Evolutionary conservation across 2,329 filamentous ascomycete species (phyloP), one percentile per base, ranked within the genome.

Genomic region (Monosporascus sp.): DNA sequence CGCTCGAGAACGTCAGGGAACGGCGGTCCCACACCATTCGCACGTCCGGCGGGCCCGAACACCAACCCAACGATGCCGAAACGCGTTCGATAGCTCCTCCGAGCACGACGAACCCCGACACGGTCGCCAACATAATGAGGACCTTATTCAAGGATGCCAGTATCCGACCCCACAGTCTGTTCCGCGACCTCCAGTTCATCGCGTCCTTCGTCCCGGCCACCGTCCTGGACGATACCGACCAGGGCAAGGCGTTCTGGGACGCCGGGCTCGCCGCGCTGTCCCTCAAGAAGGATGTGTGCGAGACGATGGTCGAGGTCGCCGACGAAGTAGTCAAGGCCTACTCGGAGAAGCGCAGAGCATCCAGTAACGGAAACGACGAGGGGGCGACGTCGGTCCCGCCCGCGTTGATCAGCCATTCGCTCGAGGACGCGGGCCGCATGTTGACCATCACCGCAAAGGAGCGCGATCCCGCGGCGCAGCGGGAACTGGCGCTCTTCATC

Each of bases 381-480:
- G 53, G 58, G 20, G 62, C 66, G 17, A 70, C 78, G 14, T 71
- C 74, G 11, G 72, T 79, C 0, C 74, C 82, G 3, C 79, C 85
- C 52, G 81, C 85, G 47, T 15, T 28, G 8, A 46, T 46, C 14
- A 86, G 57, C 43, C 62, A 90, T 70, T 84, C 81, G 53, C 83
- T 94, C 66, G 79, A 84, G 44, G 91, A 97, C 67, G 93, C 91
- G 0, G 92, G 89, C 3, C 84, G 82, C 60, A 94, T 97, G 85
- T 91, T 90, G 78, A 88, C 90, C 57, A 94, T 97, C 66, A 93
- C 92, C 1, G 94, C 94, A 17, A 94, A 92, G 68, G 94, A 99
- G 72, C 92, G 93, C 40, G 85, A 92, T 56, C 81, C 91, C 0
- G 88, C 89, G 14, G 92, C 93, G 5, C 92, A 97, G 73, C 86